These are phyloP conservation scores for Fusarium sp. DNA, from an alignment of 2,329 filamentous ascomycete genomes.

Conservation along the genomic window DNA sequence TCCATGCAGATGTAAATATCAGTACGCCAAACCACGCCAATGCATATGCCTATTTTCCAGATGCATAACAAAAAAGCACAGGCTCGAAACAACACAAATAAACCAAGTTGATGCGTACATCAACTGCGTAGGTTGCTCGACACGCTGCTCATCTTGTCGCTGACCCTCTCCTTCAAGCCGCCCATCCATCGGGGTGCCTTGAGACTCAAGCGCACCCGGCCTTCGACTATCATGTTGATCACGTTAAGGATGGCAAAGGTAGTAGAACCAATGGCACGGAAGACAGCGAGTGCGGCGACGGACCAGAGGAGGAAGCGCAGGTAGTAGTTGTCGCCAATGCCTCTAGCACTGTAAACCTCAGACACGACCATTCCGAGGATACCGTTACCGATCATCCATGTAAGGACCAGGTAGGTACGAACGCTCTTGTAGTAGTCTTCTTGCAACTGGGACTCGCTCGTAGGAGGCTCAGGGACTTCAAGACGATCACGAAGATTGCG, in stretches of 20 bases:
- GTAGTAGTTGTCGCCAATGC: conserved; percentile 87
- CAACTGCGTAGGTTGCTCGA: conserved; percentile 59
- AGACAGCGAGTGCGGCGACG: conserved; percentile 87
- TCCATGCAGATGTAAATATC: conserved; percentile 24
- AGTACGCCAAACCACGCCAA: conserved; percentile 33
- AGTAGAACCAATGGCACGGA: conserved; percentile 85
- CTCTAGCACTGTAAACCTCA: conserved; percentile 81
- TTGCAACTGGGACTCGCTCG: conserved; percentile 85
- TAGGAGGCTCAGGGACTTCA: conserved; percentile 74
- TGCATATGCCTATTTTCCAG: conserved; percentile 29
- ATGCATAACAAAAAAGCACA: conserved; percentile 24
- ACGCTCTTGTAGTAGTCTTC: conserved; percentile 99
- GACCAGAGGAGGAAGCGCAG: conserved; percentile 93
- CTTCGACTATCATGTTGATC: conserved; percentile 88
- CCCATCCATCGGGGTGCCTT: conserved; percentile 67
- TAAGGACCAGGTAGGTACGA: conserved; percentile 96
- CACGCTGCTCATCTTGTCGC: conserved; percentile 64
- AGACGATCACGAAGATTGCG: conserved; percentile 94
- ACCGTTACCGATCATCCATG: conserved; percentile 93
- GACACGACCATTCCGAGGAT: conserved; percentile 93
- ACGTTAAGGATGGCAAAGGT: conserved; percentile 87
- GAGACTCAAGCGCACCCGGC: conserved; percentile 74
- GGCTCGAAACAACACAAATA: conserved; percentile 8
- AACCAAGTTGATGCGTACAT: conserved; percentile 16
- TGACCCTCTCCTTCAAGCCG: conserved; percentile 59